Base-by-base conservation (phyloP, 2,329 filamentous ascomycete genomes). In the Rachicladosporium sp. region DNA sequence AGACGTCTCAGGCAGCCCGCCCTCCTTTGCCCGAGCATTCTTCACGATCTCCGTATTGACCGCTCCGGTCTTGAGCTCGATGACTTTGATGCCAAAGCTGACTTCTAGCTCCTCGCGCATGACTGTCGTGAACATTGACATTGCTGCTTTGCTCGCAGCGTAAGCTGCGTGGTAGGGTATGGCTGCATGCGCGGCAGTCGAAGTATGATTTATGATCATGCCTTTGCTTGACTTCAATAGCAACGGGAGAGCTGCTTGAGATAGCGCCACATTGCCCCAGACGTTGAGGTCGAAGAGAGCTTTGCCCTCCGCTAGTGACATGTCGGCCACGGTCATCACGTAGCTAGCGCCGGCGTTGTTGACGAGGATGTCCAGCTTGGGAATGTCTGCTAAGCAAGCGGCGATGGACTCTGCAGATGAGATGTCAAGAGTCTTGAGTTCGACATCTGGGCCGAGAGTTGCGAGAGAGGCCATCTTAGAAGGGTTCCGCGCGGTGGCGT, bases 291-390 rank as follows among this genome's bases (percentile, higher is more conserved):
- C 57, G 45, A 50, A 59, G 1, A 56, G 44, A 15, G 46, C 38
- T 36, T 54, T 51, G 2, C 50, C 55, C 11, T 47, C 38, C 0
- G 42, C 33, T 6, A 59, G 43, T 39, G 29, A 46, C 33, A 31
- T 27, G 36, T 60, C 54, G 23, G 50, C 13, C 12, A 57, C 31
- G 1, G 57, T 56, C 37, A 49, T 47, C n/a, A 33, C 52, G 51
- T 60, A 63, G 10, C 53, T 54, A 10, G 56, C 63, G 9, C 67
- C 67, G 6, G 66, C 66, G 53, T 69, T 69, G 43, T 69, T 69
- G 32, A 69, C 58, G 36, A 70, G 46, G 10, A 66, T 54, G 50
- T 69, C 62, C 37, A 70, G 54, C 32, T 51, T 52, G 4, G 50
- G 37, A 19, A 65, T 48, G 0, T 54, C 50, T 21, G 54, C 35